Base-by-base conservation (phyloP, 768 basidiomycete genomes). In the Tylopilus plumbeoviolaceoides region DNA sequence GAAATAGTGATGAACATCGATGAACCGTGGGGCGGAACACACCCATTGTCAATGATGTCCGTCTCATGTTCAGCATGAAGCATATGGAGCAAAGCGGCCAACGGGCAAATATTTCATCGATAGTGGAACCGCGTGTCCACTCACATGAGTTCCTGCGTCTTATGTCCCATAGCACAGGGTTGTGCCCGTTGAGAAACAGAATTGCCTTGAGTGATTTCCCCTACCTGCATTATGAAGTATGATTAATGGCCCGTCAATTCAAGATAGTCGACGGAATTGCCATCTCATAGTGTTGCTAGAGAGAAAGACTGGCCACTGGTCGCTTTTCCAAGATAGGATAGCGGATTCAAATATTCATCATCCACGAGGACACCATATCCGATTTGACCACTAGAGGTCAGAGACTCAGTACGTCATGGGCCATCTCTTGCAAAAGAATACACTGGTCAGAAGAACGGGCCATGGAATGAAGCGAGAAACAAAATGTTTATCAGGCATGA, bases 1-100 rank as follows among this genome's bases (percentile, higher is more conserved):
- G n/a, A 45, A 9, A 25, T 28, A 14, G 30, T 18, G 12, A 20
- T n/a, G n/a, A n/a, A n/a, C n/a, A n/a, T n/a, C n/a, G n/a, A n/a
- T n/a, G n/a, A n/a, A n/a, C 27, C 10, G 2, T 30, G 23, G 38
- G 21, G 17, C 20, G 7, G 27, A 25, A n/a, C 31, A 36, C 27
- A 12, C 14, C 18, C 28, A 20, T 36, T 5, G 18, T 57, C 39
- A 59, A 41, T 7, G 23, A 59, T 44, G 7, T 50, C 48, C 49
- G 48, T 17, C 27, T 49, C 51, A 43, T 28, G 44, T 31, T 23
- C 33, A 17, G 54, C 17, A 54, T 10, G 7, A 18, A 18, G 23
- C 23, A 11, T 23, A 11, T 25, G 42, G 43, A 44, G 33, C 23
- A 23, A 23, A 23, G 23, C 3, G 23, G 23, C 23, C 23, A 23